A percentile compares a stretch with the other conserved stretches of the same genome.
Evolutionary conservation across 331 rosid genomes (phyloP).

Genomic region (Malus hybrid): DNA sequence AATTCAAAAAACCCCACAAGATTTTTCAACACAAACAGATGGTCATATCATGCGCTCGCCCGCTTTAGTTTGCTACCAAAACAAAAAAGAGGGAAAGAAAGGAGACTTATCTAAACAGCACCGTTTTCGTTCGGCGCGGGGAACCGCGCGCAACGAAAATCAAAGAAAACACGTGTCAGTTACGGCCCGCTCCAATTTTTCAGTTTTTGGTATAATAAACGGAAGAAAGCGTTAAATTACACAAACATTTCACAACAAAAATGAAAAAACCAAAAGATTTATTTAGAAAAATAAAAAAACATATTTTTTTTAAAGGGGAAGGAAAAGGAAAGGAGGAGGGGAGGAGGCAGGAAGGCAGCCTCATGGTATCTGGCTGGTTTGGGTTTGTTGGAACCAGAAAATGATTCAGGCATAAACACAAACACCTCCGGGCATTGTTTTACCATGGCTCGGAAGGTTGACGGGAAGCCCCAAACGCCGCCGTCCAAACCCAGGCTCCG

Average conservation of each 20-base stretch:
- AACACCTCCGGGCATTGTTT: neutral
- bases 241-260: neutral
- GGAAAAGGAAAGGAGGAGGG: neutral
- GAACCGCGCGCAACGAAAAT: neutral
- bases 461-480: conserved; percentile 2
- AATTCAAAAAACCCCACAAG: no score
- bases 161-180: neutral
- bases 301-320: no score
- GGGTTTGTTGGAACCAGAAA: neutral
- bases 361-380: no score
- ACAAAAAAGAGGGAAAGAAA: neutral
- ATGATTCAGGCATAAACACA: neutral
- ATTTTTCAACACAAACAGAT: no score
- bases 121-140: neutral
- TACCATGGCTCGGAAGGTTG: neutral
- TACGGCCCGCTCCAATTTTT: neutral
- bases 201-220: neutral
- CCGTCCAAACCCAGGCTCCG: conserved; percentile 11
- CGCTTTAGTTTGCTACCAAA: no score
- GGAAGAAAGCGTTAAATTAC: no score
- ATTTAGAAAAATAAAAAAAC: neutral
- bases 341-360: no score
- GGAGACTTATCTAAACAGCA: neutral
- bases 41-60: no score
- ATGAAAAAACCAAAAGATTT: neutral